phyloP scores from a whole-genome alignment of 1,139 yeast species.

The Suhomyces chickasaworum region DNA sequence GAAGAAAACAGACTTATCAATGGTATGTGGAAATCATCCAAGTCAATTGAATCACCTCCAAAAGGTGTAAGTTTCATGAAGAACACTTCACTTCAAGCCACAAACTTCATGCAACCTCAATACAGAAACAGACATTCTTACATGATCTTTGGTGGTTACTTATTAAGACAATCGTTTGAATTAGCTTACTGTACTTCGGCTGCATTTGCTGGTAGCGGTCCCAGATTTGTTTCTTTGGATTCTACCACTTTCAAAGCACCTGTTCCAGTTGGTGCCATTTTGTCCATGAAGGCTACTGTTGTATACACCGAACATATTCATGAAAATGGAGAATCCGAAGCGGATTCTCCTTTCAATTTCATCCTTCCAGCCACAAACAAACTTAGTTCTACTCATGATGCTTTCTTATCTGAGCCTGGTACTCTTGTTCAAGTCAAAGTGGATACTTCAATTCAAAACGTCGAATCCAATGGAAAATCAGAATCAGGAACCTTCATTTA shows the following conservation, averaged over 20 bases:
- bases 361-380: conserved; percentile 59
- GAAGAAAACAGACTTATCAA: conserved; percentile 75
- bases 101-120: conserved; percentile 93
- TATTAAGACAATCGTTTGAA: conserved; percentile 89
- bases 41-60: conserved; percentile 35
- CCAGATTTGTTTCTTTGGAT: conserved; percentile 86
- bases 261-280: conserved; percentile 90
- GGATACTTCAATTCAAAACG: conserved; percentile 71
- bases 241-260: conserved; percentile 91
- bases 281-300: conserved; percentile 77
- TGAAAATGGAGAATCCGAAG: conserved; percentile 35
- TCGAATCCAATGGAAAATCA: conserved; percentile 49
- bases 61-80: conserved; percentile 63
- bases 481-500: conserved; percentile 83
- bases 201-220: conserved; percentile 78
- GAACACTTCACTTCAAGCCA: conserved; percentile 68
- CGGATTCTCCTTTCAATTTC: conserved; percentile 49
- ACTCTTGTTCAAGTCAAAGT: conserved; percentile 87
- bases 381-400: conserved; percentile 53
- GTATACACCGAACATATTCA: conserved; percentile 80
- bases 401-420: conserved; percentile 76
- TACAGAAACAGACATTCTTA: conserved; percentile 91
- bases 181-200: conserved; percentile 92
- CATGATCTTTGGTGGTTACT: conserved; percentile 93
- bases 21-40: conserved; percentile 70